Evolutionary conservation across 139 green algal genomes (phyloP).

Genomic region (Haematococcus sp.): DNA sequence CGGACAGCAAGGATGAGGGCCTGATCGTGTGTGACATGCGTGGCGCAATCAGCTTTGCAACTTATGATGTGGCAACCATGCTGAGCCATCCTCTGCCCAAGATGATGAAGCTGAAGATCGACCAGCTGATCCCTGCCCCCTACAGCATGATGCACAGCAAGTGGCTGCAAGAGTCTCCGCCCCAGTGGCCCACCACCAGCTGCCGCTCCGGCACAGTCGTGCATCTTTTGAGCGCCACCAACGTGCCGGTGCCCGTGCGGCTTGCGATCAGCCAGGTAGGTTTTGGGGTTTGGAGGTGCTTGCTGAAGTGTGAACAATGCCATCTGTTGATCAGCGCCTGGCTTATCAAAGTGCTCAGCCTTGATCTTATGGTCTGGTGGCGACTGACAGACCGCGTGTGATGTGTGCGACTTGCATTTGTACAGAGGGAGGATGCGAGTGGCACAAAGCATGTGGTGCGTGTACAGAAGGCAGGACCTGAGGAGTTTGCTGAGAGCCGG

Average conservation of each 20-base stretch:
- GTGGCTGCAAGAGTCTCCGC: slow-evolving; percentile 27
- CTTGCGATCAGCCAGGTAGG: slow-evolving; percentile 15
- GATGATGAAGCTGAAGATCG: slow-evolving; percentile 22
- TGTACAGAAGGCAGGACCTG: too few species aligned
- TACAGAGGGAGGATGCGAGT: neutral
- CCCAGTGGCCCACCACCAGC: slow-evolving; percentile 5
- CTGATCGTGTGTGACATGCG: slow-evolving; percentile 16
- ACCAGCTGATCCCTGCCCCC: slow-evolving; percentile 33
- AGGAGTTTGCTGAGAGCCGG: too few species aligned
- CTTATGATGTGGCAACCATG: slow-evolving; percentile 22
- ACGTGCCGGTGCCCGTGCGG: slow-evolving; percentile 30
- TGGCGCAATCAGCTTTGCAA: slow-evolving; percentile 13
- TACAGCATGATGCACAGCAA: slow-evolving; percentile 38
- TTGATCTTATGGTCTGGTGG: slow-evolving; percentile 17
- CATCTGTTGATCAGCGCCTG: too few species aligned
- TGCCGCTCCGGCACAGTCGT: slow-evolving; percentile 42
- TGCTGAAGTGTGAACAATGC: too few species aligned
- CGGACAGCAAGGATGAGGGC: slow-evolving; percentile 2
- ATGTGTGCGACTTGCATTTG: neutral
- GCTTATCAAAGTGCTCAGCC: too few species aligned
- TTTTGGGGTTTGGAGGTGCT: neutral
- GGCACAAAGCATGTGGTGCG: too few species aligned
- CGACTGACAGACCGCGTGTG: slow-evolving; percentile 1
- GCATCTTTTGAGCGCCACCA: slow-evolving; percentile 24
- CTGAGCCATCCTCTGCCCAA: slow-evolving; percentile 11